Evolutionary conservation across 2,329 filamentous ascomycete genomes (phyloP).

Genomic region (Diaporthe citrichinensis): DNA sequence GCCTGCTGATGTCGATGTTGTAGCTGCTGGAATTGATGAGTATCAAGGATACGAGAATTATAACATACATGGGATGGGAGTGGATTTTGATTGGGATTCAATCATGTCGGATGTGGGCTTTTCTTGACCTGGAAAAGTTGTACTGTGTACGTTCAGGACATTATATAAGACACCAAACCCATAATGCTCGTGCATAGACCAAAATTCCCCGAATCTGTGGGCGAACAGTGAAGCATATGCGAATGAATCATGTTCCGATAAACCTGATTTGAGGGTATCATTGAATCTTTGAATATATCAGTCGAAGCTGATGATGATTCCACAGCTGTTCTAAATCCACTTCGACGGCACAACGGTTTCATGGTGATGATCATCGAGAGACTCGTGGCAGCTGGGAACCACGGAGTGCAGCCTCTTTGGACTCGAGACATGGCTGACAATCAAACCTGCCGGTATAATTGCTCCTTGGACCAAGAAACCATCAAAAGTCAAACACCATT

Average conservation of each 20-base stretch:
- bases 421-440: background rate
- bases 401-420: background rate
- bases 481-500: background rate
- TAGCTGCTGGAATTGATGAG: background rate
- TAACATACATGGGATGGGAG: background rate
- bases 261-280: background rate
- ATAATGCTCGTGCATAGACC: background rate
- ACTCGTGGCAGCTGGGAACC: background rate
- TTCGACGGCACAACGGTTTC: background rate
- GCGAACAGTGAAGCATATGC: background rate
- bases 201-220: background rate
- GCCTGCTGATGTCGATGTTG: background rate
- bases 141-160: background rate
- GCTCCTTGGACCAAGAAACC: background rate
- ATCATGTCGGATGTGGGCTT: constrained; percentile 8
- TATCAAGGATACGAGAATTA: background rate
- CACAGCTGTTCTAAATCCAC: background rate
- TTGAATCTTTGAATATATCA: background rate
- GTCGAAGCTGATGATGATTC: background rate
- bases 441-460: background rate
- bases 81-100: constrained; percentile 17
- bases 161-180: background rate
- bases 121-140: background rate
- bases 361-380: background rate
- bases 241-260: too few species aligned